Base-by-base conservation (phyloP, 2,329 filamentous ascomycete species). In the Diaporthe citrichinensis region DNA sequence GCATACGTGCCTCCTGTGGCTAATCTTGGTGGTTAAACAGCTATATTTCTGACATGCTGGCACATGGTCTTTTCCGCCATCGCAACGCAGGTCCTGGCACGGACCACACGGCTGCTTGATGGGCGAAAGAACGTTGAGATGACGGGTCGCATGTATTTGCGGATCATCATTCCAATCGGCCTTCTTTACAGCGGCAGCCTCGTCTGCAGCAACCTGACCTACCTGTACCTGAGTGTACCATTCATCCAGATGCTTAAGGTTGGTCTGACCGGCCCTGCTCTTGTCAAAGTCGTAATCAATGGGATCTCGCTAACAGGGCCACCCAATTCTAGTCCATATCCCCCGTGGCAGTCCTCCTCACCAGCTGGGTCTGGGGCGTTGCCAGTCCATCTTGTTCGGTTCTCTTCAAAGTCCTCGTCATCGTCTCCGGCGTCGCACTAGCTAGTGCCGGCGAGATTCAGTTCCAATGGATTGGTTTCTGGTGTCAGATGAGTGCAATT, bases 121-220 rank as follows among this genome's bases (percentile, higher is more conserved):
- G 95, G 95, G 79, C 93, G 96, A 81, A 97, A 98, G 86, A 94
- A 92, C 57, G 95, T 98, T 77, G 97, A 97, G 86, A 98, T 98
- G 96, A 98, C 94, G 31, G 94, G 95, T 79, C 93, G 93, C 78
- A 92, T 98, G 80, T 98, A 98, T 85, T 87, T 98, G 77, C 93
- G 95, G 80, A 95, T 95, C 57, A 97, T 98, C 79, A 92, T 98
- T 44, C 96, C 96, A 77, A 98, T 98, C 82, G 96, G 96, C 79
- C 85, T 98, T 81, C 96, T 98, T 87, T 98, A 98, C 91, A 96
- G 93, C 82, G 88, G 98, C 86, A 96, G 94, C 84, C 90, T 98
- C 86, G 98, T 98, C 83, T 98, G 95, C 86, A 95, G 95, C 84
- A 98, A 98, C 88, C 87, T 97, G 86, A 95, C 96, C 79, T 98